A percentile compares a stretch with the other conserved stretches of the same genome.
Evolutionary conservation across 768 basidiomycete species (phyloP).

Genomic region (Boletus sp.): DNA sequence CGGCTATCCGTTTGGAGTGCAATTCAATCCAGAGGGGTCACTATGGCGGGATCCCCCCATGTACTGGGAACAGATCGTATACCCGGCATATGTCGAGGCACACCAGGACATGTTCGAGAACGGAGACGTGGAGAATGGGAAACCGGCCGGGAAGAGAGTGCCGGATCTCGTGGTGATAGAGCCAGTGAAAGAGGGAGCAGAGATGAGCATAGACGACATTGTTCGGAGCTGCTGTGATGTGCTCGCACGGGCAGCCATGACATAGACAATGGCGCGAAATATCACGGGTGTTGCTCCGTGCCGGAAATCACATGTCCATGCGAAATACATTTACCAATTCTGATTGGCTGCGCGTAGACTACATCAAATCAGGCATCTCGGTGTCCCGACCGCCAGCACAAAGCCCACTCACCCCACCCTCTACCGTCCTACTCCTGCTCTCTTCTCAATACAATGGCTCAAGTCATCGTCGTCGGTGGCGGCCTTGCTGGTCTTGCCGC

Average conservation of each 20-base stretch:
- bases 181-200: constrained; percentile 49
- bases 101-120: constrained; percentile 68
- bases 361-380: constrained; percentile 13
- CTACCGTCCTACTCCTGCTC: constrained; percentile 22
- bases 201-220: constrained; percentile 59
- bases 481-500: constrained; percentile 94
- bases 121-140: constrained; percentile 75
- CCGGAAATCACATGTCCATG: constrained; percentile 34
- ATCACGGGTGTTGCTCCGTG: constrained; percentile 3
- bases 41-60: constrained; percentile 88
- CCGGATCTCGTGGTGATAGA: constrained; percentile 59
- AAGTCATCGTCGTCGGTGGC: constrained; percentile 92
- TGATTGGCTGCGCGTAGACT: constrained; percentile 30
- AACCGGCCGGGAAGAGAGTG: constrained; percentile 45
- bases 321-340: constrained; percentile 7
- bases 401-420: constrained; percentile 27
- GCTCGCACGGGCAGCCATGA: too few species aligned
- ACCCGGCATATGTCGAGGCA: constrained; percentile 88
- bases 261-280: not conserved
- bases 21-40: constrained; percentile 81
- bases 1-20: constrained; percentile 50
- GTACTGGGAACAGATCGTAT: constrained; percentile 93
- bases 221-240: constrained; percentile 54
- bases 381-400: constrained; percentile 2
- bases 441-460: constrained; percentile 38